Evolutionary conservation across 768 basidiomycete genomes (phyloP).

Genomic region (Phanerodontia chrysosporium): DNA sequence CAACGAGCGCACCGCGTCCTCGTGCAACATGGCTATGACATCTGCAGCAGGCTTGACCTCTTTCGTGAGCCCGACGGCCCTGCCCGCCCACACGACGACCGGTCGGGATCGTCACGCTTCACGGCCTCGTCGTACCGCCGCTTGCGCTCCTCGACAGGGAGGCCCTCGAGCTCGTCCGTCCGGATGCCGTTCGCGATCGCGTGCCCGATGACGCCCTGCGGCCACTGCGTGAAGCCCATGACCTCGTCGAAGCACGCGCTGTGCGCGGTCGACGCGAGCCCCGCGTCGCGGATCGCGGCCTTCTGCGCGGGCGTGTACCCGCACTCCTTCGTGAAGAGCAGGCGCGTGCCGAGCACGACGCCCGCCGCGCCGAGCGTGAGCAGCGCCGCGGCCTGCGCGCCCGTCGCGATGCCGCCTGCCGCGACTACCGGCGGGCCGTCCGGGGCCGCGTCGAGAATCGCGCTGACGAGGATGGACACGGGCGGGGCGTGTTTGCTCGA

Average conservation of each 20-base stretch:
- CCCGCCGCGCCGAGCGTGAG: conserved; percentile 68
- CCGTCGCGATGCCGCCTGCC: conserved; percentile 69
- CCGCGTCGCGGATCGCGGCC: conserved; percentile 26
- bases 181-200: conserved; percentile 55
- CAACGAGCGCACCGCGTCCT: conserved; percentile 3
- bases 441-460: conserved; percentile 41
- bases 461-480: conserved; percentile 54
- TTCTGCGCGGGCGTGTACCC: conserved; percentile 31
- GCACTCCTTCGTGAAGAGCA: conserved; percentile 64
- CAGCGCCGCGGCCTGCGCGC: conserved; percentile 59
- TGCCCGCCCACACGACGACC: conserved; percentile 9
- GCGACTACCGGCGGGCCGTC: conserved; percentile 55
- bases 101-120: conserved; percentile 38
- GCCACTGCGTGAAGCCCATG: conserved; percentile 30
- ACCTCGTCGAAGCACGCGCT: conserved; percentile 31
- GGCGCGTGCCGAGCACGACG: conserved; percentile 70
- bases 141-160: conserved; percentile 38
- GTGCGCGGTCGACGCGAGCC: conserved; percentile 22
- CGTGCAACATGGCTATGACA: conserved; percentile 3
- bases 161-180: conserved; percentile 49
- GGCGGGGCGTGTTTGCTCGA: conserved; percentile 55
- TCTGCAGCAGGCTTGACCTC: conserved; percentile 30
- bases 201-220: conserved; percentile 38
- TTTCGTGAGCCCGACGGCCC: conserved; percentile 4
- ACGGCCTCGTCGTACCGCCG: conserved; percentile 43